Evolutionary conservation across 176 grass and related monocot species (phyloP).

Genomic region (Eleusine indica): DNA sequence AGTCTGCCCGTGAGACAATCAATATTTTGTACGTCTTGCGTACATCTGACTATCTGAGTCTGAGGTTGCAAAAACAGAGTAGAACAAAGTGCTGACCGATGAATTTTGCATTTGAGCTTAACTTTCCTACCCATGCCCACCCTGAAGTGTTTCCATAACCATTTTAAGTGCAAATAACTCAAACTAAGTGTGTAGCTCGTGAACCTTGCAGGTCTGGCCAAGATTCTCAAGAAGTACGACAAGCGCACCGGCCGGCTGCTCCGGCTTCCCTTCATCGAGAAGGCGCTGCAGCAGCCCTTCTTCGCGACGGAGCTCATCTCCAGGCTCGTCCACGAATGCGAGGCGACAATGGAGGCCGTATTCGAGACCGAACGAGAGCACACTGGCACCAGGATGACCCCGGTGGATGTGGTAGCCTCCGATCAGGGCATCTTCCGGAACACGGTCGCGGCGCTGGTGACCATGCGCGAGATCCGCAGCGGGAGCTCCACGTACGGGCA

Average conservation of each 20-base stretch:
- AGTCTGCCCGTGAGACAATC: too few relatives aligned
- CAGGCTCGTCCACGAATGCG: constrained; percentile 67
- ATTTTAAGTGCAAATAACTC: too few relatives aligned
- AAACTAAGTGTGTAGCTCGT: too few relatives aligned
- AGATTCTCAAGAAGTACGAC: constrained; percentile 93
- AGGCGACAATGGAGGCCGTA: constrained; percentile 58
- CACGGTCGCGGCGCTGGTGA: constrained; percentile 60
- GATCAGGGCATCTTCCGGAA: constrained; percentile 69
- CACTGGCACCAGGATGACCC: not conserved
- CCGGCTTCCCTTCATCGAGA: constrained; percentile 70
- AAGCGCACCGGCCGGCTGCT: constrained; percentile 67
- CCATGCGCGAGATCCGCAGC: constrained; percentile 69
- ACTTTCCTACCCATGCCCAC: too few relatives aligned
- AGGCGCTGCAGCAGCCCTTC: constrained; percentile 79
- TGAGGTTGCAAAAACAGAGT: too few relatives aligned
- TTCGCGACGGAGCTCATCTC: constrained; percentile 83
- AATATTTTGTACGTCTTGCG: too few relatives aligned
- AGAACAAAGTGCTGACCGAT: too few relatives aligned
- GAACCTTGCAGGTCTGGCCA: constrained; percentile 56
- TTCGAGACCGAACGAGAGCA: constrained; percentile 26
- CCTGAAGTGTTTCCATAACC: too few relatives aligned
- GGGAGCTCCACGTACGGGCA: constrained; percentile 64
- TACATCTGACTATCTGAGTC: too few relatives aligned
- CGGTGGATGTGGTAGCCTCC: not conserved
- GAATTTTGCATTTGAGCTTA: too few relatives aligned